Base-by-base conservation (phyloP, 1,284 basidiomycete genomes). In the Prillingera fragicola region DNA sequence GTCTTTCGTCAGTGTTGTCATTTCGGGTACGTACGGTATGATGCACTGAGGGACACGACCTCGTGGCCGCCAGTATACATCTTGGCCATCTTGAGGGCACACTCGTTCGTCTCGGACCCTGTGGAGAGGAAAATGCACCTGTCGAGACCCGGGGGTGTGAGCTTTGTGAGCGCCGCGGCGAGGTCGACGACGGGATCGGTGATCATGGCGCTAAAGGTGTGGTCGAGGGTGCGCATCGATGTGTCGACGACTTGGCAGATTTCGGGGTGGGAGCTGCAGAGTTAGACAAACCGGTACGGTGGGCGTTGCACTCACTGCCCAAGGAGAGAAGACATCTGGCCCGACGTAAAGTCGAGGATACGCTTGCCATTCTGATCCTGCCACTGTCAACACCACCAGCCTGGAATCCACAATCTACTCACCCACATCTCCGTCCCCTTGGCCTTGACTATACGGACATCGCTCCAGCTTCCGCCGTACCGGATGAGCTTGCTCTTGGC, bases 81-180 rank as follows among this genome's bases (percentile, higher is more conserved):
- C 48, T 67, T 65, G n/a, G 65, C 65, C 43, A 67, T 53, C 45
- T 56, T 60, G 32, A 67, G 43, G 3, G 65, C 65, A n/a, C 43
- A 42, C 43, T 65, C 65, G 41, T 58, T 61, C 6, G 53, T 56
- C 47, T 67, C 63, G 10, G 48, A 43, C 6, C 63, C 63, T 0
- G 65, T 65, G n/a, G 45, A 53, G 26, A 67, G 55, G 41, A 65
- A 63, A 21, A 61, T 50, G 39, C 52, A 52, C 41, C 55, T 54
- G 45, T 54, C 52, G 17, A 67, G 53, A 3, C 44, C 38, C 3
- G 38, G 41, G 0, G 65, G 63, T 5, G 59, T 45, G 18, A 63
- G 34, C 7, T 33, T 31, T 1, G 59, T 54, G 21, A 67, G 50
- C 5, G 43, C 39, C 19, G 45, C 50, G 15, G 59, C 58, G 9